phyloP scores from a whole-genome alignment of 208 protist species.

The Leishmania arabica region DNA sequence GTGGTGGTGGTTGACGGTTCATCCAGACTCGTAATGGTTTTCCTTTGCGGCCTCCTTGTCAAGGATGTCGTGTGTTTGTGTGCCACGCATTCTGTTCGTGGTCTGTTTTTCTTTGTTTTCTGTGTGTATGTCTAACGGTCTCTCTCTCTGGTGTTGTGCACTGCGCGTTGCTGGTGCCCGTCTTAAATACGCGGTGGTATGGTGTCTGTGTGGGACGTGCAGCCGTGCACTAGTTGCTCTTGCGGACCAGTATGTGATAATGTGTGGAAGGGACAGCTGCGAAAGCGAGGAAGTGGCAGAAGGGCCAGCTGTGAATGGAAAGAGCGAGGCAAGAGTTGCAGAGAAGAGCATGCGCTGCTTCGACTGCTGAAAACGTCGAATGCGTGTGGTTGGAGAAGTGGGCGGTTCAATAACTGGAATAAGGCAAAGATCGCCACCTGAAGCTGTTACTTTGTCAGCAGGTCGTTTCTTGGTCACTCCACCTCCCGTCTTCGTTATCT shows the following conservation, averaged over 20 bases:
- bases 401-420: background rate
- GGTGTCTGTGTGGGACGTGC: background rate
- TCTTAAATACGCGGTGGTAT: background rate
- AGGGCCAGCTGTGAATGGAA: background rate
- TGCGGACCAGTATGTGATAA: background rate
- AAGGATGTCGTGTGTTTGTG: background rate
- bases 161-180: background rate
- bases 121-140: background rate
- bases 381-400: background rate
- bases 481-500: background rate
- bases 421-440: background rate
- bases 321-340: background rate
- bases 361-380: background rate
- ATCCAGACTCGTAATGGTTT: background rate
- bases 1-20: background rate
- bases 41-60: background rate
- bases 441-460: background rate
- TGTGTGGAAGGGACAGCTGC: background rate
- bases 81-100: background rate
- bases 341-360: background rate
- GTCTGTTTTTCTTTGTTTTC: background rate
- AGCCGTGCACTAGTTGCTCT: background rate
- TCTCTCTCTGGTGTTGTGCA: background rate
- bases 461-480: background rate
- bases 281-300: background rate